Evolutionary conservation across 306 rosid genomes (phyloP).

Genomic region (Sesbania bispinosa): DNA sequence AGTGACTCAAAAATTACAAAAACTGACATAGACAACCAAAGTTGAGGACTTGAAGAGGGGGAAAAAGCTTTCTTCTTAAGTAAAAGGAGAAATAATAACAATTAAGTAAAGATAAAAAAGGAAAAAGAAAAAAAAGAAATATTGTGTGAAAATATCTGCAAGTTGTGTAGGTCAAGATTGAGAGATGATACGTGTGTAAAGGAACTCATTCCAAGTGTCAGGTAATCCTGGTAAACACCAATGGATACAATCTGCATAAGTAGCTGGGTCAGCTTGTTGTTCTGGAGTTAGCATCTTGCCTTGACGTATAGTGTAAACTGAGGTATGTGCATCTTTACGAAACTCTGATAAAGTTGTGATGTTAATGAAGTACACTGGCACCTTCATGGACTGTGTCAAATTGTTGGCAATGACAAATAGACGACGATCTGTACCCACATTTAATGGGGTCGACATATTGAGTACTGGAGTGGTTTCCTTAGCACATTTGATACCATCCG

Average conservation of each 20-base stretch:
- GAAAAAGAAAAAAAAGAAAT: neutral
- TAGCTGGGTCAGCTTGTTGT: slow-evolving; percentile 87
- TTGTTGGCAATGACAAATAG: slow-evolving; percentile 55
- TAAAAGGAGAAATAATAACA: slow-evolving; percentile 28
- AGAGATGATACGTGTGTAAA: slow-evolving; percentile 72
- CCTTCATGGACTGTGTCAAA: slow-evolving; percentile 58
- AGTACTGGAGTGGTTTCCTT: slow-evolving; percentile 71
- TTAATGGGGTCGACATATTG: slow-evolving; percentile 55
- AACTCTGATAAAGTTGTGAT: slow-evolving; percentile 77
- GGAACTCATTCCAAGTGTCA: slow-evolving; percentile 94
- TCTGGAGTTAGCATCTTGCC: slow-evolving; percentile 85
- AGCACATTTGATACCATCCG: slow-evolving; percentile 90
- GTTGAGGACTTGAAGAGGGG: slow-evolving; percentile 1
- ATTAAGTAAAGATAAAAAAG: slow-evolving; percentile 13
- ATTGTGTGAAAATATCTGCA: neutral
- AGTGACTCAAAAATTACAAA: slow-evolving; percentile 35
- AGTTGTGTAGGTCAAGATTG: slow-evolving; percentile 59
- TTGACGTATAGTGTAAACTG: slow-evolving; percentile 86
- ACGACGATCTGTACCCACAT: slow-evolving; percentile 91
- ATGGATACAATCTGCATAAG: slow-evolving; percentile 92
- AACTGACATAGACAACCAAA: slow-evolving; percentile 25
- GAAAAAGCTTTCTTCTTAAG: neutral
- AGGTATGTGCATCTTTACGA: slow-evolving; percentile 92
- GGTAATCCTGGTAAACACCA: slow-evolving; percentile 98
- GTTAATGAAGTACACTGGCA: slow-evolving; percentile 73